Evolutionary conservation across 495 filamentous ascomycete species (phyloP).

Genomic region (Beverwykella pulmonaria): DNA sequence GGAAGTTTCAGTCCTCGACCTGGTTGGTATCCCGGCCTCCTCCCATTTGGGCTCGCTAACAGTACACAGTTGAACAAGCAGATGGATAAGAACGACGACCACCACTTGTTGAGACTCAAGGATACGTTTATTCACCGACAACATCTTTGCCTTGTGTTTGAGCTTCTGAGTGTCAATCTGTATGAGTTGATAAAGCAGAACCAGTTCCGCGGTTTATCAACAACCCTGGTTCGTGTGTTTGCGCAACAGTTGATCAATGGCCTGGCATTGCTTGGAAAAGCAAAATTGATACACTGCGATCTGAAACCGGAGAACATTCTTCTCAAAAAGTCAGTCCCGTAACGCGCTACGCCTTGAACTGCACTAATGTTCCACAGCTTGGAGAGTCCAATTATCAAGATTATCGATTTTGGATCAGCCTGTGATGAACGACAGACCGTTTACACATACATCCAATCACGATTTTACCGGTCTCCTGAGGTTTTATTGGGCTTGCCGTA

Average conservation of each 20-base stretch:
- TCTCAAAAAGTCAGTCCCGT: slow-evolving; percentile 76
- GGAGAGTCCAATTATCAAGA: slow-evolving; percentile 99
- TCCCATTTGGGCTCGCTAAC: slow-evolving; percentile 37
- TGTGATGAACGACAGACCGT: slow-evolving; percentile 99
- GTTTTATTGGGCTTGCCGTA: slow-evolving; percentile 88
- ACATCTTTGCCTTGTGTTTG: slow-evolving; percentile 96
- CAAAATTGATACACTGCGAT: slow-evolving; percentile 96
- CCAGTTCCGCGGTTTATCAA: slow-evolving; percentile 96
- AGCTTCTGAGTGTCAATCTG: slow-evolving; percentile 94
- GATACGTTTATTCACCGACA: slow-evolving; percentile 99
- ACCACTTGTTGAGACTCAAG: slow-evolving; percentile 92
- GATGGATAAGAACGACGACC: slow-evolving; percentile 98
- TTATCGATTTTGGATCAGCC: slow-evolving; percentile 98
- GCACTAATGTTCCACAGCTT: slow-evolving; percentile 57
- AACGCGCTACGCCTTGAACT: neutral
- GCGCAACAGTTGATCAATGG: slow-evolving; percentile 95
- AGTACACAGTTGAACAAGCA: slow-evolving; percentile 83
- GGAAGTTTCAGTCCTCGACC: slow-evolving; percentile 96
- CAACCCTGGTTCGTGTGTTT: slow-evolving; percentile 96
- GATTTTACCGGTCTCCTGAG: slow-evolving; percentile 97
- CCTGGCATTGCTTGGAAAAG: slow-evolving; percentile 90
- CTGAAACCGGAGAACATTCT: slow-evolving; percentile 98
- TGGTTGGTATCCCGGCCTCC: slow-evolving; percentile 60
- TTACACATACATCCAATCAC: slow-evolving; percentile 98
- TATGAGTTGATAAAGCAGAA: slow-evolving; percentile 99